Conservation (phyloP, 2,329 filamentous ascomycete genomes). For the Botryotinia narcissicola region DNA sequence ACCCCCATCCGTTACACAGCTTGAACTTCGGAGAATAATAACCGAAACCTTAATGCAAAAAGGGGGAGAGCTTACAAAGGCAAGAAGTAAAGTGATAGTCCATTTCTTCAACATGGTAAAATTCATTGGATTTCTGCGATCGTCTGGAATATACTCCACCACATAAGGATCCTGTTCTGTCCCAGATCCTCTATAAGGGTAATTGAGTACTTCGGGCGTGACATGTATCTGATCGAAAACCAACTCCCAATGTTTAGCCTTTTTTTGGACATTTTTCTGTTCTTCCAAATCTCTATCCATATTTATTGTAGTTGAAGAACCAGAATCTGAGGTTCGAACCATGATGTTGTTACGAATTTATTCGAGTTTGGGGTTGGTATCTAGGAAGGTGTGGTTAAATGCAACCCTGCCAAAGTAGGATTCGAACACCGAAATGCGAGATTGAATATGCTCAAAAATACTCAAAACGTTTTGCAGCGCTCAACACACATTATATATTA, state of each 20-base stretch:
- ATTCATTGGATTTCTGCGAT: constrained; percentile 44
- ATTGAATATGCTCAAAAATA: not conserved
- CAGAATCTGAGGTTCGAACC: constrained; percentile 20
- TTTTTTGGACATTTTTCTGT: constrained; percentile 25
- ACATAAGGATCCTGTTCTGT: constrained; percentile 44
- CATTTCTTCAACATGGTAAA: constrained; percentile 42
- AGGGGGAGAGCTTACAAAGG: constrained; percentile 41
- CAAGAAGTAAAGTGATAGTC: constrained; percentile 41
- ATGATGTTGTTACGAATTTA: constrained; percentile 1
- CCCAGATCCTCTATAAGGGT: constrained; percentile 42
- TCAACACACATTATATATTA: not conserved
- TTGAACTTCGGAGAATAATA: constrained; percentile 5
- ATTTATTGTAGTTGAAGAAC: constrained; percentile 21
- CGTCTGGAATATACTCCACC: constrained; percentile 45
- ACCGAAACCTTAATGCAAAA: not conserved
- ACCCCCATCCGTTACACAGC: not conserved
- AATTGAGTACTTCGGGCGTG: constrained; percentile 45
- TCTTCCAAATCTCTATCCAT: constrained; percentile 27
- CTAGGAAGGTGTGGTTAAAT: not conserved
- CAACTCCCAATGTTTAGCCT: constrained; percentile 41
- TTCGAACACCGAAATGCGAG: not conserved
- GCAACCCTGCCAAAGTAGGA: not conserved
- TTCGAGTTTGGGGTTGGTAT: not conserved
- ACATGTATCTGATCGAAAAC: constrained; percentile 47
- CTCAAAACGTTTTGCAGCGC: not conserved